phyloP scores from a whole-genome alignment of 768 basidiomycete genomes.

The Tephrocybe sp. region DNA sequence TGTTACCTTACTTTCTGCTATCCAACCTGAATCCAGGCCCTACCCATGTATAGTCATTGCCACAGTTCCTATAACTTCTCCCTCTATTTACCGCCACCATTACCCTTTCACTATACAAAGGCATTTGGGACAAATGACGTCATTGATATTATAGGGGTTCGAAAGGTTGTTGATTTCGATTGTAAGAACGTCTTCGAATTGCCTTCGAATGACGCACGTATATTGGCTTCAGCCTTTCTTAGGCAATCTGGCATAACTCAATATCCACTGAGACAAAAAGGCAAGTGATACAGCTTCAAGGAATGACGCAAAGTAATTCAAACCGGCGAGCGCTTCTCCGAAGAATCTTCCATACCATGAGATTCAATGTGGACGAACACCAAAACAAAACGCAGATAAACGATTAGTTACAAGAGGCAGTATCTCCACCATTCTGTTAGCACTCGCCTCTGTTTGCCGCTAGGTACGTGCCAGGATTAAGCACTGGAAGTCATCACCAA shows the following conservation, averaged over 20 bases:
- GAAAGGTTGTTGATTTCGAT: no score
- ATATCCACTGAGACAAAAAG: no score
- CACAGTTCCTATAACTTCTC: background rate
- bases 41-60: background rate
- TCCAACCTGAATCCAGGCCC: background rate
- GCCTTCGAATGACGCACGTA: no score
- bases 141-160: background rate
- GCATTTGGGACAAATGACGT: constrained; percentile 1
- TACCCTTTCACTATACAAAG: constrained; percentile 1
- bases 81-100: background rate
- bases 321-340: background rate
- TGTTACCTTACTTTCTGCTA: background rate
- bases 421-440: background rate
- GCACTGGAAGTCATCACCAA: no score
- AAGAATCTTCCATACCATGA: constrained; percentile 6
- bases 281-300: no score
- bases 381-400: constrained; percentile 13
- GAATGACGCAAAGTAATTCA: no score
- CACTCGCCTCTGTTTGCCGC: constrained; percentile 4
- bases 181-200: no score
- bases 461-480: background rate
- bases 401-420: background rate
- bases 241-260: no score
- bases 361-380: constrained; percentile 24
- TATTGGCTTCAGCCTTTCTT: no score